A percentile compares a stretch with the other conserved stretches of the same genome.
phyloP scores from a whole-genome alignment of 192 early-diverging fungal species.

The Rhizophlyctis rosea region DNA sequence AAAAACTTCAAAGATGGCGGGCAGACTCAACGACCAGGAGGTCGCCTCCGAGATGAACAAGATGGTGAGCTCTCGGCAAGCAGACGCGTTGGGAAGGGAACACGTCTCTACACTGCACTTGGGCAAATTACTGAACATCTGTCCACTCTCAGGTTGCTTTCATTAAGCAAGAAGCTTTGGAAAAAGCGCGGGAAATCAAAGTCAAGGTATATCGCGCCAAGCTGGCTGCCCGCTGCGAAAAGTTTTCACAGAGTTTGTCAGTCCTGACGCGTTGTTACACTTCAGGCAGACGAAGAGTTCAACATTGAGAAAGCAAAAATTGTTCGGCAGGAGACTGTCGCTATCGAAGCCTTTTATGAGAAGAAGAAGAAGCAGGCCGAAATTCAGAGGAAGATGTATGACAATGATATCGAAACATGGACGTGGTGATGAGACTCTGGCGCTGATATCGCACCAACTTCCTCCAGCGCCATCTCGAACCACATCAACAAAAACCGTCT shows the following conservation, averaged over 20 bases:
- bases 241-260: neutral
- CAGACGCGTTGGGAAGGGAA: no score
- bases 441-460: neutral
- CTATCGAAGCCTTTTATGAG: slow-evolving; percentile 92
- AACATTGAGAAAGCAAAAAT: slow-evolving; percentile 99
- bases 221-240: neutral
- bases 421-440: no score
- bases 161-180: slow-evolving; percentile 98
- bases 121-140: no score
- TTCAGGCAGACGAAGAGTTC: slow-evolving; percentile 96
- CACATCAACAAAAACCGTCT: slow-evolving; percentile 95
- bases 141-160: slow-evolving; percentile 78
- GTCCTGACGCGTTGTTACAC: neutral
- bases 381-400: slow-evolving; percentile 90
- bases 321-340: slow-evolving; percentile 94
- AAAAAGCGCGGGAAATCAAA: slow-evolving; percentile 98
- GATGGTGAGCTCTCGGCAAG: slow-evolving; percentile 80
- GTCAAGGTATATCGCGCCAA: slow-evolving; percentile 67
- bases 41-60: slow-evolving; percentile 97
- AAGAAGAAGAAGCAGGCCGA: slow-evolving; percentile 98
- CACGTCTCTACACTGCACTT: no score
- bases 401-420: no score
- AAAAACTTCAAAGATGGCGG: slow-evolving; percentile 48
- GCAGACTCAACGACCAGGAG: slow-evolving; percentile 86
- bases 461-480: slow-evolving; percentile 81